phyloP scores from a whole-genome alignment of 495 filamentous ascomycete species.

The Hyaloscypha bicolor region DNA sequence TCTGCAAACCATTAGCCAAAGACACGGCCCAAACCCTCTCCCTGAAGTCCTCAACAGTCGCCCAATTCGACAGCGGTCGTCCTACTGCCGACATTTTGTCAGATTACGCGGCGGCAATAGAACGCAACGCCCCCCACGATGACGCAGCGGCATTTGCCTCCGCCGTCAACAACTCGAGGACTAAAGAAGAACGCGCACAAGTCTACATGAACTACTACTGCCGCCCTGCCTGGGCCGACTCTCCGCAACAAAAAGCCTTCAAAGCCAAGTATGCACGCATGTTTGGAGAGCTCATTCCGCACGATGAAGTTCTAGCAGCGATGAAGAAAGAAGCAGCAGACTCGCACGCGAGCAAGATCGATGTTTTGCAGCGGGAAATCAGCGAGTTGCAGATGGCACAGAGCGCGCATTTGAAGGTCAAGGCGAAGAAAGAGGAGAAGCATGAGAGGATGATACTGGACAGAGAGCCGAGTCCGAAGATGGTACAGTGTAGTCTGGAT shows the following conservation, averaged over 20 bases:
- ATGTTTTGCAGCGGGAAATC: slow-evolving; percentile 6
- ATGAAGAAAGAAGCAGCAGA: slow-evolving; percentile 27
- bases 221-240: slow-evolving; percentile 4
- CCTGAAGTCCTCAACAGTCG: background rate
- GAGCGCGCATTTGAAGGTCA: slow-evolving; percentile 28
- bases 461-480: slow-evolving; percentile 34
- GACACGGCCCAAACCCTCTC: slow-evolving; percentile 4
- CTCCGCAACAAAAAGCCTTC: slow-evolving; percentile 22
- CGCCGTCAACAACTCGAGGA: slow-evolving; percentile 13
- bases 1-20: slow-evolving; percentile 17
- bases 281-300: slow-evolving; percentile 22
- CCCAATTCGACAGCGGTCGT: background rate
- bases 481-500: slow-evolving; percentile 41
- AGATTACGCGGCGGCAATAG: slow-evolving; percentile 1
- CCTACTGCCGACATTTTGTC: slow-evolving; percentile 6
- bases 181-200: slow-evolving; percentile 25
- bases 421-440: slow-evolving; percentile 36
- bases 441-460: slow-evolving; percentile 29
- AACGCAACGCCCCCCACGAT: background rate
- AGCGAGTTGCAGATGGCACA: slow-evolving; percentile 27
- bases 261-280: slow-evolving; percentile 31
- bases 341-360: slow-evolving; percentile 8
- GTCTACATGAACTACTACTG: slow-evolving; percentile 31
- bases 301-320: slow-evolving; percentile 24
- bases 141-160: slow-evolving; percentile 12